Evolutionary conservation across 1,139 yeast species (phyloP), one percentile per base, ranked within the genome.

Genomic region (Kazachstania sp.): DNA sequence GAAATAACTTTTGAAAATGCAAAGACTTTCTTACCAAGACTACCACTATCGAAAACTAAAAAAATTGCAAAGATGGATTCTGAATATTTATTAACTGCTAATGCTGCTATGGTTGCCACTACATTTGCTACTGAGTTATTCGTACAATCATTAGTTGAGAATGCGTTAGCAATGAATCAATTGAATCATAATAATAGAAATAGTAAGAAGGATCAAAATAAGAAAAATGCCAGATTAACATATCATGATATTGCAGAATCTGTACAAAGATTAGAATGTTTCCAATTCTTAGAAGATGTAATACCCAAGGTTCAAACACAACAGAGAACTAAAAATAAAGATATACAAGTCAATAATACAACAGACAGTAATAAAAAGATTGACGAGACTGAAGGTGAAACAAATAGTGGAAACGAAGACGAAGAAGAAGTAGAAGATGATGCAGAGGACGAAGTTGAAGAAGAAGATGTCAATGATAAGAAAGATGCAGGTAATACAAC

Each of bases 91-190:
- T 77, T 86, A 2, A 82, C 92, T 2, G 80, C 95, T 1, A 85
- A 81, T 49, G 72, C 83, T 36, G 95, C 95, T 0, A 86, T 85
- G 13, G 85, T 83, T 58, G 82, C 95, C 13, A 75, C 92, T 2
- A 94, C 95, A 0, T 77, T 86, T 42, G 95, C 97, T 5, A 83
- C 96, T 0, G 96, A 90, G 59, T 68, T 86, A 44, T 90, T 90
- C 64, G 76, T 88, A 15, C 86, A 84, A 64, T 79, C 84, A 57
- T 71, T 90, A 47, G 77, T 88, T 0, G 95, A 85, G 63, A 94
- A 86, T 58, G 94, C 95, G 0, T 70, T 81, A 29, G 70, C 84
- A 8, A 44, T 53, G 41, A 53, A 59, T n/a, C 61, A 58, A 32
- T 43, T 60, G 39, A 46, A 51, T 19, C 28, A 32, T 29, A 32